Evolutionary conservation across 2,329 filamentous ascomycete genomes (phyloP).

Genomic region (Botryotinia calthae): DNA sequence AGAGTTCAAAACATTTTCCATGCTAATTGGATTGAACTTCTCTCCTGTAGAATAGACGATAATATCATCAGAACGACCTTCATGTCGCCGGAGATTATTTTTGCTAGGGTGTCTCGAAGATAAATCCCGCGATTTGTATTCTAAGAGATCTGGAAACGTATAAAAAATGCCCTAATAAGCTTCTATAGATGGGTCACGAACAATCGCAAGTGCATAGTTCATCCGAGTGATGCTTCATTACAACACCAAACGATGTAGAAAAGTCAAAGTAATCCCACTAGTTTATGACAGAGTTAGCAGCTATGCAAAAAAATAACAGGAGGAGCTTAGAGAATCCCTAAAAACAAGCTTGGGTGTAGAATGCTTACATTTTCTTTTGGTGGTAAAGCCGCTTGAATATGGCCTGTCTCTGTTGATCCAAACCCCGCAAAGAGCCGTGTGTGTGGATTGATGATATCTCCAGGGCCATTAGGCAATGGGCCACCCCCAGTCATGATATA

Average conservation of each 20-base stretch:
- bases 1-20: slow-evolving; percentile 39
- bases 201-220: slow-evolving; percentile 35
- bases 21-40: slow-evolving; percentile 44
- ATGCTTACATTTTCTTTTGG: not conserved
- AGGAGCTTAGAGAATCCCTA: too few relatives aligned
- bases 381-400: not conserved
- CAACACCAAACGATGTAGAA: slow-evolving; percentile 3
- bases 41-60: slow-evolving; percentile 45
- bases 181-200: slow-evolving; percentile 9
- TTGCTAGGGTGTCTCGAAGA: slow-evolving; percentile 41
- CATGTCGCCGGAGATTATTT: slow-evolving; percentile 39
- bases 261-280: slow-evolving; percentile 17
- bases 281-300: not conserved
- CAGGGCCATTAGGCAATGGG: not conserved
- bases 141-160: slow-evolving; percentile 38
- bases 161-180: slow-evolving; percentile 38
- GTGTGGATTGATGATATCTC: slow-evolving; percentile 1
- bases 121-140: slow-evolving; percentile 42
- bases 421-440: not conserved
- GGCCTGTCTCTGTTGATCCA: slow-evolving; percentile 12
- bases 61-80: slow-evolving; percentile 43
- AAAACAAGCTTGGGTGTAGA: too few relatives aligned
- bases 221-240: not conserved
- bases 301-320: too few relatives aligned
- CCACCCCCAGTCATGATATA: slow-evolving; percentile 10